Conservation (phyloP, 257 asterid genomes). For the Linaria vulgaris region DNA sequence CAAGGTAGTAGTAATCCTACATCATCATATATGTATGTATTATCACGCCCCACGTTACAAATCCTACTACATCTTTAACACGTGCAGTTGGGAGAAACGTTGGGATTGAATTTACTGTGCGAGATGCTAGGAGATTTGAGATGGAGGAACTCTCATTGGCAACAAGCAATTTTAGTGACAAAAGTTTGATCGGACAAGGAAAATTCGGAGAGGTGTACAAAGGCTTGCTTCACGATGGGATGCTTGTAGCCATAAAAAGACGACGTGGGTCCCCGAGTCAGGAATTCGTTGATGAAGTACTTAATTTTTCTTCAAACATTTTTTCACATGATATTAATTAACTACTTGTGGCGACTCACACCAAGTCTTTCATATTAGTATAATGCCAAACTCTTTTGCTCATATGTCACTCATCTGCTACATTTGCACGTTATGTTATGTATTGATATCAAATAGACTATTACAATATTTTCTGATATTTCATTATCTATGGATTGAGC, state of each 20-base stretch:
- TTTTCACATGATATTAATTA: not conserved
- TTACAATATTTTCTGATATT: constrained; percentile 18
- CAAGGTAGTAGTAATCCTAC: constrained; percentile 43
- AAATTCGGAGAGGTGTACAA: constrained; percentile 92
- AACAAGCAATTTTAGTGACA: constrained; percentile 64
- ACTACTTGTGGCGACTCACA: not conserved
- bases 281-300: constrained; percentile 78
- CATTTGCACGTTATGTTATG: constrained; percentile 8
- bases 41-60: constrained; percentile 9
- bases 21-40: constrained; percentile 4
- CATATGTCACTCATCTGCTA: constrained; percentile 3
- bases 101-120: constrained; percentile 59
- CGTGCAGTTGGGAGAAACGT: constrained; percentile 54
- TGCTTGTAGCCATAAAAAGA: constrained; percentile 80
- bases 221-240: constrained; percentile 88
- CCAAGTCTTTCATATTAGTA: not conserved
- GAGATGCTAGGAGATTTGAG: constrained; percentile 70
- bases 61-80: constrained; percentile 20
- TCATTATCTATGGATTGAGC: constrained; percentile 19
- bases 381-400: not conserved
- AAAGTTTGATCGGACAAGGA: constrained; percentile 80
- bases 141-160: constrained; percentile 74
- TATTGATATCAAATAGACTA: not conserved
- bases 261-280: constrained; percentile 61
- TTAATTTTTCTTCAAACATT: not conserved